Conservation (phyloP, 1,284 basidiomycete genomes). For the Cronartium quercuum region DNA sequence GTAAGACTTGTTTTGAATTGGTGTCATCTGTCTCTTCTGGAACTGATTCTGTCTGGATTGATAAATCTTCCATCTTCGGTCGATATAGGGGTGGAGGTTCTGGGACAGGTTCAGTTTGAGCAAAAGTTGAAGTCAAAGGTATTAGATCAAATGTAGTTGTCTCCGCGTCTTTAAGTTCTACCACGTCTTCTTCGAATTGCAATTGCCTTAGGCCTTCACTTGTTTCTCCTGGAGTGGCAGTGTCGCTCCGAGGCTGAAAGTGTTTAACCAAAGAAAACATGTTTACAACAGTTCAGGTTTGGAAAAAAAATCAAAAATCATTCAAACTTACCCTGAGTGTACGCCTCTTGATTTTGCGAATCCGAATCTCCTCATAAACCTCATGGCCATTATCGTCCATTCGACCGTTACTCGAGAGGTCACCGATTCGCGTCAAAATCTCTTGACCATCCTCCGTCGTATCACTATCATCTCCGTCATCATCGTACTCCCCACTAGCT, state of each 20-base stretch:
- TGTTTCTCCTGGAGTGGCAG: neutral
- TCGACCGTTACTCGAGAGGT: neutral
- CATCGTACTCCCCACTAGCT: conserved; percentile 4
- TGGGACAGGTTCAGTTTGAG: conserved; percentile 23
- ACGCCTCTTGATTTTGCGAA: neutral
- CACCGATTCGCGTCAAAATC: neutral
- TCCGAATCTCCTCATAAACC: conserved; percentile 27
- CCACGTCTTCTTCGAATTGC: neutral
- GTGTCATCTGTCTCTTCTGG: neutral
- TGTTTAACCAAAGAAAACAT: too few relatives aligned
- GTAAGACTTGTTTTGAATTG: neutral
- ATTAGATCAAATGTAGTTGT: conserved; percentile 7
- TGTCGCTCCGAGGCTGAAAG: neutral
- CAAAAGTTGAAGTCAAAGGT: neutral
- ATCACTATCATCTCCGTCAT: conserved; percentile 6
- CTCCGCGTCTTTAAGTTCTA: neutral
- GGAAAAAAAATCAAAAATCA: neutral
- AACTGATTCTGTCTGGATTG: conserved; percentile 18
- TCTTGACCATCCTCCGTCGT: neutral
- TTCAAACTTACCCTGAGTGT: neutral
- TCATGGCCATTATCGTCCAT: neutral
- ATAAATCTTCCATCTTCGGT: conserved; percentile 28
- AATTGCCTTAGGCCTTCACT: neutral
- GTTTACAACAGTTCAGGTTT: neutral
- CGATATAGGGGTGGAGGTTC: conserved; percentile 36